phyloP scores from a whole-genome alignment of 768 basidiomycete genomes.

The Boletus coccyginus region DNA sequence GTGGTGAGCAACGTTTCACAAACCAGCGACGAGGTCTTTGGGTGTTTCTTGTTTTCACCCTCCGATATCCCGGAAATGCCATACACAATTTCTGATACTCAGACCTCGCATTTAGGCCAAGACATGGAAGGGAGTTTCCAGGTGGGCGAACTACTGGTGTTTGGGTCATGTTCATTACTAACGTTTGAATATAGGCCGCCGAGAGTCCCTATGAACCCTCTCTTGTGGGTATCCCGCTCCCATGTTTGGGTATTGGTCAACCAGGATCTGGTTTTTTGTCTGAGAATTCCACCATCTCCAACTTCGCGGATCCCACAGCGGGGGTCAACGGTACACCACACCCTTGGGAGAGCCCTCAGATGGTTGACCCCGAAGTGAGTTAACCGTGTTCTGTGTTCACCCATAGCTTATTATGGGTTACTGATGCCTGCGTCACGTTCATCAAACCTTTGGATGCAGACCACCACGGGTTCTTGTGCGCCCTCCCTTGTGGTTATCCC shows the following conservation, averaged over 20 bases:
- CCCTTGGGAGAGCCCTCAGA: neutral
- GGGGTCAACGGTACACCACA: neutral
- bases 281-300: neutral
- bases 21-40: neutral
- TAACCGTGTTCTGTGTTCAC: too few relatives aligned
- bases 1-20: neutral
- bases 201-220: rapidly evolving
- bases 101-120: neutral
- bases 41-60: neutral
- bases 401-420: too few relatives aligned
- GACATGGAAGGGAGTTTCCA: neutral
- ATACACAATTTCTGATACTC: neutral
- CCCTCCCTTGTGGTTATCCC: neutral
- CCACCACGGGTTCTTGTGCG: too few relatives aligned
- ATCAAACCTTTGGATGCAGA: neutral
- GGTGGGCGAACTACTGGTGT: neutral
- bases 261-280: neutral
- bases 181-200: neutral
- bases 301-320: neutral
- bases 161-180: neutral
- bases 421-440: neutral
- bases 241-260: neutral
- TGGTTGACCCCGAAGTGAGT: neutral
- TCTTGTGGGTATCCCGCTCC: neutral
- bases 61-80: neutral